Conservation (phyloP, 2,329 filamentous ascomycete species). For the Alternaria ventricosa region DNA sequence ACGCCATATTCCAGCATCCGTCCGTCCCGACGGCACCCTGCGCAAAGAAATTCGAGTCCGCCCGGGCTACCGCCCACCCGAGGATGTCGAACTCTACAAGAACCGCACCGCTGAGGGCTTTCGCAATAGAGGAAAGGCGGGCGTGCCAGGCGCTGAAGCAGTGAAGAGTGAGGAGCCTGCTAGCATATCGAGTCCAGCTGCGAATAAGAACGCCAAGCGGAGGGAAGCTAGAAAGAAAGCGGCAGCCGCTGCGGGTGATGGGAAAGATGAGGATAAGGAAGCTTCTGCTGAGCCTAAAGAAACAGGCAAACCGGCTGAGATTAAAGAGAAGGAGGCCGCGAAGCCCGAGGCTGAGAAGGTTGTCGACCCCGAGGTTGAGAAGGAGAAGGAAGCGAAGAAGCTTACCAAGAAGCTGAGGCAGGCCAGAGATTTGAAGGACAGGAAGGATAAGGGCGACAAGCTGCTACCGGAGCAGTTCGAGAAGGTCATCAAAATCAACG, state of each 20-base stretch:
- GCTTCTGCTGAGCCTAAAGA: slow-evolving; percentile 31
- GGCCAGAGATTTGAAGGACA: slow-evolving; percentile 85
- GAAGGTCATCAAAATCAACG: slow-evolving; percentile 96
- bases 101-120: slow-evolving; percentile 87
- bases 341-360: slow-evolving; percentile 32
- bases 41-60: slow-evolving; percentile 93
- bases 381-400: slow-evolving; percentile 90
- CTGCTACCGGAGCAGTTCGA: slow-evolving; percentile 93
- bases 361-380: slow-evolving; percentile 75
- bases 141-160: slow-evolving; percentile 74
- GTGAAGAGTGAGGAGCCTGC: slow-evolving; percentile 55
- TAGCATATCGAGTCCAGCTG: slow-evolving; percentile 57
- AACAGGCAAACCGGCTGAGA: slow-evolving; percentile 27
- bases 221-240: slow-evolving; percentile 69
- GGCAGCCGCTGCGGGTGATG: slow-evolving; percentile 49
- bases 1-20: slow-evolving; percentile 87
- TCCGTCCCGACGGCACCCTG: slow-evolving; percentile 86
- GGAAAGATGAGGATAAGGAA: slow-evolving; percentile 59
- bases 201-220: slow-evolving; percentile 87
- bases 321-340: slow-evolving; percentile 24
- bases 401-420: slow-evolving; percentile 95
- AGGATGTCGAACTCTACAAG: slow-evolving; percentile 96
- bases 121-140: slow-evolving; percentile 73
- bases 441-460: slow-evolving; percentile 84
- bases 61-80: slow-evolving; percentile 90